phyloP scores from a whole-genome alignment of 306 rosid species.

The Herpetospermum pedunculosum region DNA sequence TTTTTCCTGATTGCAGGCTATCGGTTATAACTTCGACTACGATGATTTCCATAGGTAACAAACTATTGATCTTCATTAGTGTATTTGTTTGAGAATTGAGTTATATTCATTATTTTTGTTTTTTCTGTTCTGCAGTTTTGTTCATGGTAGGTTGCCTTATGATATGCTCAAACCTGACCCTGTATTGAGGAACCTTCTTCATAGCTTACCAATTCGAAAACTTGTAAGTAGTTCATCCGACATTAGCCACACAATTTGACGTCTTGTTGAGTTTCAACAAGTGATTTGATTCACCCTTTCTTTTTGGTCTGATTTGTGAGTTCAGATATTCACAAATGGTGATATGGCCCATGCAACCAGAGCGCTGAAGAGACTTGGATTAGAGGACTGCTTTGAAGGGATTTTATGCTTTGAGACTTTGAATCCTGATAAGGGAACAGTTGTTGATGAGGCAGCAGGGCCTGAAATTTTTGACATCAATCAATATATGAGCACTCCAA shows the following conservation, averaged over 20 bases:
- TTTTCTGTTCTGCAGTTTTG: slow-evolving; percentile 35
- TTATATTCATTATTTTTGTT: not conserved
- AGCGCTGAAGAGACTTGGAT: slow-evolving; percentile 62
- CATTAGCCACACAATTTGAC: not conserved
- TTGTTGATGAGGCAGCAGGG: slow-evolving; percentile 8
- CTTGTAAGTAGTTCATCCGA: slow-evolving; percentile 33
- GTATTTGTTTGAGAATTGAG: not conserved
- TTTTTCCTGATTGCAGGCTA: slow-evolving; percentile 39
- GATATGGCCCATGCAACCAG: slow-evolving; percentile 44
- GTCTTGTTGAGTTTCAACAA: not conserved
- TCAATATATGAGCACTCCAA: slow-evolving; percentile 21
- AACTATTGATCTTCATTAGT: not conserved
- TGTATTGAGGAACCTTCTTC: slow-evolving; percentile 57
- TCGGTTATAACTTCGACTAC: slow-evolving; percentile 55
- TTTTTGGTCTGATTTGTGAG: not conserved
- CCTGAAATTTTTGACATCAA: slow-evolving; percentile 20
- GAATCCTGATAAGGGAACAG: slow-evolving; percentile 24
- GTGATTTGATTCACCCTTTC: not conserved
- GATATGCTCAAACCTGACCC: slow-evolving; percentile 57
- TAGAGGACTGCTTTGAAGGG: slow-evolving; percentile 78
- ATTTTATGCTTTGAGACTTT: slow-evolving; percentile 74
- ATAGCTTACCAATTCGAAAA: slow-evolving; percentile 65
- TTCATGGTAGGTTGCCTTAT: slow-evolving; percentile 83
- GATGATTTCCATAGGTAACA: slow-evolving; percentile 65
- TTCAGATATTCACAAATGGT: slow-evolving; percentile 62